phyloP scores from a whole-genome alignment of 495 filamentous ascomycete species.

The Penicillium soppii region DNA sequence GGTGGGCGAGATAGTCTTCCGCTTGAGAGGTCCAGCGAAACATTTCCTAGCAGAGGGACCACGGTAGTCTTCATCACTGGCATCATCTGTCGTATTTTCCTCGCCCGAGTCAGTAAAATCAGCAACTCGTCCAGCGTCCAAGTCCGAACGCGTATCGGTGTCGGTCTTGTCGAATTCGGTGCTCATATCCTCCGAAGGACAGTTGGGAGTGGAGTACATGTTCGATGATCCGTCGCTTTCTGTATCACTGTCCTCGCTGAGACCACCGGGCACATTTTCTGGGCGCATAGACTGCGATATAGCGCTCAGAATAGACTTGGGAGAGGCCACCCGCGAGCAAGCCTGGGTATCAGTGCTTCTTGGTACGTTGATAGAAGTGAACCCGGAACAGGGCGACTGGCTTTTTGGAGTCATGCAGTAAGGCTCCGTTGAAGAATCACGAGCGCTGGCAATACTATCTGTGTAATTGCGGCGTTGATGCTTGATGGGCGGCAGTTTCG shows the following conservation, averaged over 20 bases:
- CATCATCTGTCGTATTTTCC: slow-evolving; percentile 11
- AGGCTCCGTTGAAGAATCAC: slow-evolving; percentile 28
- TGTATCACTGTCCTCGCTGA: slow-evolving; percentile 15
- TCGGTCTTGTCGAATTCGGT: background rate
- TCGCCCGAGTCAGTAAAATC: slow-evolving; percentile 7
- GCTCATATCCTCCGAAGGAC: background rate
- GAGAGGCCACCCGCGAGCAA: slow-evolving; percentile 5
- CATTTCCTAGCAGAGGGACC: background rate
- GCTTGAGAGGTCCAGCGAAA: too few species aligned
- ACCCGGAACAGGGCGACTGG: slow-evolving; percentile 19
- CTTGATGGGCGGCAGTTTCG: slow-evolving; percentile 1
- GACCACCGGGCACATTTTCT: background rate
- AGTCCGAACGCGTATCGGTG: background rate
- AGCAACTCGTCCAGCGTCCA: background rate
- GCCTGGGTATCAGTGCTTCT: slow-evolving; percentile 21
- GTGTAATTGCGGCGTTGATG: slow-evolving; percentile 16
- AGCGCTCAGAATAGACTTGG: slow-evolving; percentile 7
- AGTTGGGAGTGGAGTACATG: background rate
- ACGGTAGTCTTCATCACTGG: slow-evolving; percentile 22
- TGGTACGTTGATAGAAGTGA: slow-evolving; percentile 36
- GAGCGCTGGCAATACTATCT: slow-evolving; percentile 20
- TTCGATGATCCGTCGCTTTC: slow-evolving; percentile 9
- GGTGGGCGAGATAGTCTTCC: background rate
- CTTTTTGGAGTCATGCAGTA: slow-evolving; percentile 33
- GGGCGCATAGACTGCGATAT: background rate